Conservation (phyloP, 495 filamentous ascomycete genomes). For the Letharia lupina region DNA sequence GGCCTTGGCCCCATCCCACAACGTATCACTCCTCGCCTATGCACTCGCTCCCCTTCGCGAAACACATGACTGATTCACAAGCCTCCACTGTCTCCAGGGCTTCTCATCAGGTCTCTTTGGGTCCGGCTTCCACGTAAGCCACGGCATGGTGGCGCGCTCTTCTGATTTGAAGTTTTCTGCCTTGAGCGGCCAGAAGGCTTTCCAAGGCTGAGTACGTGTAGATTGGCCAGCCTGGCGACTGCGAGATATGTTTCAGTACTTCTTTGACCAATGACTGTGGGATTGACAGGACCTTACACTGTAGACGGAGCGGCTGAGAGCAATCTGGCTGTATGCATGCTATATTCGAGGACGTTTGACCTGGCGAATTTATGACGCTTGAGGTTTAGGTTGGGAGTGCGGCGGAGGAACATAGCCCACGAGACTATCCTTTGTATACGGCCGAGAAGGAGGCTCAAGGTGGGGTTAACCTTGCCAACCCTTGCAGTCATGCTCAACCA, state of each 20-base stretch:
- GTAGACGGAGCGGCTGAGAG: not conserved
- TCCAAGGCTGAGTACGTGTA: constrained; percentile 1
- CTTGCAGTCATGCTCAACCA: not conserved
- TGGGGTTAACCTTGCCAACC: not conserved
- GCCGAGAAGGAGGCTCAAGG: not conserved
- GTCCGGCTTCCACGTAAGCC: constrained; percentile 8
- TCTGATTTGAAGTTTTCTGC: not conserved
- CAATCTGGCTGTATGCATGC: not conserved
- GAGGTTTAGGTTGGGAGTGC: not conserved
- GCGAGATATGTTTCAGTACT: not conserved
- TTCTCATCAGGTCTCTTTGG: constrained; percentile 7
- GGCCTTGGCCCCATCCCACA: not conserved
- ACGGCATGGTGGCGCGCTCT: constrained; percentile 3
- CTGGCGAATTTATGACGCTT: not conserved
- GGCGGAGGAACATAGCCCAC: not conserved
- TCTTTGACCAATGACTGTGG: not conserved
- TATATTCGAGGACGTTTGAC: not conserved
- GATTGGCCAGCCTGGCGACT: not conserved
- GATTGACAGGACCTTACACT: not conserved
- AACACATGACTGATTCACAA: constrained; percentile 2
- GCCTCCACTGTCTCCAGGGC: constrained; percentile 12
- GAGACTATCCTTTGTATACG: not conserved
- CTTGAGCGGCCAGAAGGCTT: constrained; percentile 10
- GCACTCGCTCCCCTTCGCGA: constrained; percentile 1
- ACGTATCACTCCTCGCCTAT: not conserved